phyloP scores from a whole-genome alignment of 495 filamentous ascomycete species.

The Penicillium fimorum region DNA sequence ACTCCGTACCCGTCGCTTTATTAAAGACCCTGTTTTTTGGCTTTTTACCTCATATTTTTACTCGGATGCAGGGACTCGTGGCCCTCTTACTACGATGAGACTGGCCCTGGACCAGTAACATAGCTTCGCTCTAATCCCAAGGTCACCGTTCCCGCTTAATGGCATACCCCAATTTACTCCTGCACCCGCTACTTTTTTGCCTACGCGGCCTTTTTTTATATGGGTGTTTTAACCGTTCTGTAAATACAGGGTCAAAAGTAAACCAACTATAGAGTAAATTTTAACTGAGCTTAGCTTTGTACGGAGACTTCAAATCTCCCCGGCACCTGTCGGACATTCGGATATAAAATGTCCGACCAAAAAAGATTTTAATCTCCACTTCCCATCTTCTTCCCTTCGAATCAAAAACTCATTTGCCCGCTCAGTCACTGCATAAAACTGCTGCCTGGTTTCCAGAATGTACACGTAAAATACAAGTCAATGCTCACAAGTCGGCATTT shows the following conservation, averaged over 20 bases:
- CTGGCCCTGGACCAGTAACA: constrained; percentile 2
- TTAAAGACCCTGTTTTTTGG: constrained; percentile 6
- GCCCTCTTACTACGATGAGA: constrained; percentile 9
- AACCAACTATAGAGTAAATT: not conserved
- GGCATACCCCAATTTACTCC: constrained; percentile 12
- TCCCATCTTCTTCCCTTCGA: too few species aligned
- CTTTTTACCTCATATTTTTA: not conserved
- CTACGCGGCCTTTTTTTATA: constrained; percentile 9
- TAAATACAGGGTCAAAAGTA: too few species aligned
- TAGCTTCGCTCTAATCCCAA: not conserved
- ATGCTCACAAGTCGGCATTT: not conserved
- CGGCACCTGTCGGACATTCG: not conserved
- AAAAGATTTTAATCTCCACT: not conserved
- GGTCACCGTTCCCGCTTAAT: constrained; percentile 16
- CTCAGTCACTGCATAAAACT: constrained; percentile 20
- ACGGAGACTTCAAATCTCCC: not conserved
- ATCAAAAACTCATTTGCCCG: not conserved
- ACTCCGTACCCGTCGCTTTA: not conserved
- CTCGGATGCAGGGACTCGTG: constrained; percentile 29
- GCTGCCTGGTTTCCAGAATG: constrained; percentile 10
- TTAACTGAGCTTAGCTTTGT: not conserved
- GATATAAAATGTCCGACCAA: not conserved
- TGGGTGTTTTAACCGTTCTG: not conserved
- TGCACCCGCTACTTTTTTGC: constrained; percentile 6
- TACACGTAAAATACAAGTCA: constrained; percentile 12